These are phyloP conservation scores for Platanus orientalis DNA, from an alignment of 164 flowering plant species.

Conservation along the genomic window DNA sequence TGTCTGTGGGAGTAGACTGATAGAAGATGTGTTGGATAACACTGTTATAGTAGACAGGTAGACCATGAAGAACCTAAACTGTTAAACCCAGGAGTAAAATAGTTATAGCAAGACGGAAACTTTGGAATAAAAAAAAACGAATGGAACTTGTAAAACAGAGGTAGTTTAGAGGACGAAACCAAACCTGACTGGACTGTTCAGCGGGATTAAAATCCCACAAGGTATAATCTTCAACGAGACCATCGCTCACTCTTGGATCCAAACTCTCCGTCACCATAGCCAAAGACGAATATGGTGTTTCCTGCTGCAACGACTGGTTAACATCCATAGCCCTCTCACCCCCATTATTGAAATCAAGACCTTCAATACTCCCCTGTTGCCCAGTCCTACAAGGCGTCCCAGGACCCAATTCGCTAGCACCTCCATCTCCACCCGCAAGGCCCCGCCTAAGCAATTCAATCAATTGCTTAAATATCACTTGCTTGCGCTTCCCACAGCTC, in stretches of 20 bases:
- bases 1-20: too few relatives aligned
- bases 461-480: conserved; percentile 60
- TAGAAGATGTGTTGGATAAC: too few relatives aligned
- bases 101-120: neutral
- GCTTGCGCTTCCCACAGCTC: conserved; percentile 50
- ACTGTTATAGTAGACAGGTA: too few relatives aligned
- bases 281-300: conserved; percentile 43
- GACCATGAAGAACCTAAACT: neutral
- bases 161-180: neutral
- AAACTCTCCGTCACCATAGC: conserved; percentile 33
- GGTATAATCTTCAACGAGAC: conserved; percentile 20
- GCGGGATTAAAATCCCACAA: conserved; percentile 37
- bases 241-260: conserved; percentile 23
- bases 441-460: conserved; percentile 45
- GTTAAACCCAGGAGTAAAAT: neutral
- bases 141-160: neutral
- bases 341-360: conserved; percentile 7
- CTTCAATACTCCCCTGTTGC: conserved; percentile 12
- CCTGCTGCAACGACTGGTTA: conserved; percentile 22
- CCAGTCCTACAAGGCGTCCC: conserved; percentile 21
- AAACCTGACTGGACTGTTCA: conserved; percentile 53
- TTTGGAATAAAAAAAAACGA: neutral
- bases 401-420: conserved; percentile 27
- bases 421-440: conserved; percentile 22
- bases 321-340: conserved; percentile 10